Evolutionary conservation across 2,329 filamentous ascomycete genomes (phyloP), one percentile per base, ranked within the genome.

Genomic region (Pyrenophora tritici-repentis): DNA sequence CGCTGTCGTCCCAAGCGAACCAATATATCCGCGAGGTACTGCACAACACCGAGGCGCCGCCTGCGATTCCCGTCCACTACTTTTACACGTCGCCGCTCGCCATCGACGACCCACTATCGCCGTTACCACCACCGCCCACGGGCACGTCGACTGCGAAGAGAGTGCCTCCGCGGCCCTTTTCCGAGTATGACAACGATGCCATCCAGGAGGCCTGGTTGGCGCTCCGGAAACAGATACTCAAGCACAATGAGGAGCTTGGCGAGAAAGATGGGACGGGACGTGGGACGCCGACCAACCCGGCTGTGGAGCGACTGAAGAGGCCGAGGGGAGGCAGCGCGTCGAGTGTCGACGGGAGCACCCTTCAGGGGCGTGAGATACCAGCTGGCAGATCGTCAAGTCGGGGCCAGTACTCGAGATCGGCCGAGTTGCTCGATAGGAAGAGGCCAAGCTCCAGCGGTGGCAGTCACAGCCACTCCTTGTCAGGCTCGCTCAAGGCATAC

Each of bases 81-180:
- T 96, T 96, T 75, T 96, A 96, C 73, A 83, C 86, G 12, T 94
- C 91, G 9, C 79, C 86, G 10, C 82, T 93, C 42, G 87, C 91
- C 24, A 91, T 96, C 67, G 91, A 96, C 66, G 91, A 96, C 66
- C 90, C 90, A 18, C 81, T 96, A n/a, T 90, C 88, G 8, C 83
- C 87, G 72, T 81, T 75, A 67, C 84, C 72, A 70, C 83, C 67
- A 63, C 81, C 71, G 56, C 79, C 70, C 75, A 86, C 75, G 17
- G 72, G 73, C 24, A 47, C 70, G 40, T 71, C 76, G 48, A 73
- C 69, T 42, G 68, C 80, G 12, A 73, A 79, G 29, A 86, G 82
- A 62, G 80, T 82, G 31, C 83, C 85, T 39, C 83, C 91, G 7
- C 85, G 89, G 36, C 90, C 91, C 0, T 96, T 96, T 72, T 88